Evolutionary conservation across 2,329 filamentous ascomycete genomes (phyloP).

Genomic region (Diaporthe aspalathi): DNA sequence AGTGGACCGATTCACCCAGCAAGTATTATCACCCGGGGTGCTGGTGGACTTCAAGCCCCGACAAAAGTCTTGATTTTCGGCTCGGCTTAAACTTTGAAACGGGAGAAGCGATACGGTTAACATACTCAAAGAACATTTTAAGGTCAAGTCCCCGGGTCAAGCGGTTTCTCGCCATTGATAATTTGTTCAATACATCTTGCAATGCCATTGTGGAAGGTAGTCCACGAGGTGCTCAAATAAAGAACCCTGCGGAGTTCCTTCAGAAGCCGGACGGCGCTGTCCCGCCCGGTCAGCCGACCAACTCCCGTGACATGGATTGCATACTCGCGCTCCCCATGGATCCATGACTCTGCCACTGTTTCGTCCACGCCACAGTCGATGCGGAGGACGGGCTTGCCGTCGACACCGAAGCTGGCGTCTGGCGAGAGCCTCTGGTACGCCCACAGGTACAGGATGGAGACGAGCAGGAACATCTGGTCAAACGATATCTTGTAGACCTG

Average conservation of each 20-base stretch:
- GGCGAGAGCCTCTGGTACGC: background rate
- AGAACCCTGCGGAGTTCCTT: background rate
- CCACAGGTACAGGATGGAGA: background rate
- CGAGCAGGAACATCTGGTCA: background rate
- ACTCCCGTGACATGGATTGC: background rate
- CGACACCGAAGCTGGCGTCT: background rate
- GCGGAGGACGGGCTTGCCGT: background rate
- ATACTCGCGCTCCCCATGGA: background rate
- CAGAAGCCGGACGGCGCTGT: background rate
- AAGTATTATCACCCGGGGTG: background rate
- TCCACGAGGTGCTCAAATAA: background rate
- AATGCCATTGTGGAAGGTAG: background rate
- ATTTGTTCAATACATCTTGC: background rate
- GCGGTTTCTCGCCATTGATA: background rate
- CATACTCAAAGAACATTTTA: no score
- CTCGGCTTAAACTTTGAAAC: background rate
- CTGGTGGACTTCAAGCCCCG: background rate
- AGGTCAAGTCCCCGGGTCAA: background rate
- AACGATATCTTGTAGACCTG: background rate
- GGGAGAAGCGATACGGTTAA: no score
- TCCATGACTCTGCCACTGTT: background rate
- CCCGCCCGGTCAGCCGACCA: background rate
- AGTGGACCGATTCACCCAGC: background rate
- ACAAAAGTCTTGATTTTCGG: background rate
- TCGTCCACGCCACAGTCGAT: background rate